A percentile compares a stretch with the other conserved stretches of the same genome.
Conservation (phyloP, 257 asterid genomes). For the Solanum clarkiae region DNA sequence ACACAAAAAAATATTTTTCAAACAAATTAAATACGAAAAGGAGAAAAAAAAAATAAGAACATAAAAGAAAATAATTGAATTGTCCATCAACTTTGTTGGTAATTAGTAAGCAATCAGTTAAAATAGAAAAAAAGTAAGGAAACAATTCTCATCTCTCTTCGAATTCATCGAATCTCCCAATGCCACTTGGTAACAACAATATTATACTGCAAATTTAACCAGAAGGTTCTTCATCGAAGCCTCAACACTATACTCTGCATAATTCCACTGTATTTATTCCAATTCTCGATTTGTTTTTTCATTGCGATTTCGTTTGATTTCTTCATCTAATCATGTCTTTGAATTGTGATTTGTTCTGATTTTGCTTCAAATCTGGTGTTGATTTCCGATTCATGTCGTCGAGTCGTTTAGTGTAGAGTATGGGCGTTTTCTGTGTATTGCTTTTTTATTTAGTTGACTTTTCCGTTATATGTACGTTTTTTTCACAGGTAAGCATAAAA, state of each 20-base stretch:
- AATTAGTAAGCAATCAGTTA: not conserved
- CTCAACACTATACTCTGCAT: not conserved
- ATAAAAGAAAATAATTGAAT: not conserved
- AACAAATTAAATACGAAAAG: no score
- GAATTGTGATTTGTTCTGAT: not conserved
- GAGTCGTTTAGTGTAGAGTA: not conserved
- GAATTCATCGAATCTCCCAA: slow-evolving; percentile 11
- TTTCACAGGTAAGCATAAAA: slow-evolving; percentile 17
- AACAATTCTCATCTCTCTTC: not conserved
- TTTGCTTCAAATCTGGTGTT: not conserved
- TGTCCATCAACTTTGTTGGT: not conserved
- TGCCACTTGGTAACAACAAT: not conserved
- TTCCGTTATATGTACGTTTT: slow-evolving; percentile 1
- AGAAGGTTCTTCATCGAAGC: not conserved
- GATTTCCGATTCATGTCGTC: not conserved
- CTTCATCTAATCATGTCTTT: not conserved
- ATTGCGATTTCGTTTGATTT: not conserved
- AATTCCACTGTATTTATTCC: not conserved
- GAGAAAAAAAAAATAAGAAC: not conserved
- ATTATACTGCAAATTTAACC: not conserved
- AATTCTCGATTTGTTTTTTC: not conserved
- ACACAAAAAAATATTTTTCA: no score
- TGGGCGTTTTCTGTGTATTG: not conserved
- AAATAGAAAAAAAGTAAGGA: not conserved
- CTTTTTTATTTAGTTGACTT: slow-evolving; percentile 17